Base-by-base conservation (phyloP, 1,284 basidiomycete genomes). In the Moniliella sp. region DNA sequence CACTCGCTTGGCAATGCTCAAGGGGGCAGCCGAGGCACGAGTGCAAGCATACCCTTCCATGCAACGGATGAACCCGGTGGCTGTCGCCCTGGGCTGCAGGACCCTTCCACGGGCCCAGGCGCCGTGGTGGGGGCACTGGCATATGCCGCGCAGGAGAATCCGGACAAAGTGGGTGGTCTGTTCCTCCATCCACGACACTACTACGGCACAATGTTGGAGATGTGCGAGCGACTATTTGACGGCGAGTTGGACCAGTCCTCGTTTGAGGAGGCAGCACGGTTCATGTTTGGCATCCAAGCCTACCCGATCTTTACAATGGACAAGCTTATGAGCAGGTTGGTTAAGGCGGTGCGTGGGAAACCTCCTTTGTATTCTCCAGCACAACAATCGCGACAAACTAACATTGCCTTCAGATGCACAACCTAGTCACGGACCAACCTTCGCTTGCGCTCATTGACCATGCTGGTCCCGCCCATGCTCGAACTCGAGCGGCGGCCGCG, bases 251-350 rank as follows among this genome's bases (percentile, higher is more conserved):
- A 94, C 62, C 78, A 77, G 53, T 66, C 69, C 17, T 74, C 75
- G 12, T 94, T 83, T 54, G 91, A 97, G 61, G 88, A 97, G 60
- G 79, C 82, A 48, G 74, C 91, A 69, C 67, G 91, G 38, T 82
- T 80, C 72, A 86, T 97, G 70, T 94, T 88, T 66, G 81, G 83
- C 18, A 86, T 76, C 45, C 78, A 83, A 68, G 84, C 83, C 48
- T 88, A 80, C 61, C 76, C 76, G 51, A 72, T 80, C 52, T 91
- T 88, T 57, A 91, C 84, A 0, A 65, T 91, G 12, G 84, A 93
- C 64, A 83, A 88, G 61, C 68, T 88, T 30, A 72, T 88, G 33
- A 77, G 76, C 2, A 48, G 48, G 13, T 35, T 59, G 25, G 42
- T 56, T 41, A 59, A 59, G 40, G 40, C 45, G 25, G 32, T 33